phyloP scores from a whole-genome alignment of 2,329 filamentous ascomycete species.

The Emergomyces orientalis region DNA sequence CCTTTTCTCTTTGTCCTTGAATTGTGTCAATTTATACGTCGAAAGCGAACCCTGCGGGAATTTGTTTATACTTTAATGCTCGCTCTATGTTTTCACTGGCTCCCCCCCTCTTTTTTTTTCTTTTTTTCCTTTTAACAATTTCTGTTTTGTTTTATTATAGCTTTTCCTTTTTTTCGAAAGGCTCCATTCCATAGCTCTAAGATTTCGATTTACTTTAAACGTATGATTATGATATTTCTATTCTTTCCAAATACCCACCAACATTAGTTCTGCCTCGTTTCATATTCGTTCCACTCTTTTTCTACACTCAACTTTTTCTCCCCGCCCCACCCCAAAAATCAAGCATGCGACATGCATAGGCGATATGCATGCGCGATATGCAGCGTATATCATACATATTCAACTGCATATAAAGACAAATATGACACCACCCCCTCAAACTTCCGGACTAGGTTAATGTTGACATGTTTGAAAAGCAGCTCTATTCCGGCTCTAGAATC shows the following conservation, averaged over 20 bases:
- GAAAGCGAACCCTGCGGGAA: neutral
- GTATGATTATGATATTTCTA: neutral
- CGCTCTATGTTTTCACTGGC: neutral
- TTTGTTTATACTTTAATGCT: neutral
- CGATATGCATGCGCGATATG: neutral
- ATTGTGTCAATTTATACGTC: neutral
- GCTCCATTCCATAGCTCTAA: neutral
- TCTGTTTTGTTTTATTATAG: neutral
- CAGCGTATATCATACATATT: neutral
- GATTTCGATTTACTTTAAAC: neutral
- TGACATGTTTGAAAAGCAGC: neutral
- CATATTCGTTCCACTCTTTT: neutral
- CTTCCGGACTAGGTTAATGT: neutral
- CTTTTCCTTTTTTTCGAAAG: neutral
- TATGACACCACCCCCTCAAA: neutral
- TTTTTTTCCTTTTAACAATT: too few relatives aligned
- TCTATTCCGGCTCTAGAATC: neutral
- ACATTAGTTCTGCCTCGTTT: neutral
- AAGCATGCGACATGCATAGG: neutral
- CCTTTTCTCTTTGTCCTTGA: neutral
- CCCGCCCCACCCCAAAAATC: neutral
- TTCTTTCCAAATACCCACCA: too few relatives aligned
- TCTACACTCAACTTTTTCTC: neutral
- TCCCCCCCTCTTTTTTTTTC: neutral
- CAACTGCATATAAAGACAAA: neutral